A percentile compares a stretch with the other conserved stretches of the same genome.
Conservation (phyloP, 208 protist genomes). For the Naegleria fowleri region DNA sequence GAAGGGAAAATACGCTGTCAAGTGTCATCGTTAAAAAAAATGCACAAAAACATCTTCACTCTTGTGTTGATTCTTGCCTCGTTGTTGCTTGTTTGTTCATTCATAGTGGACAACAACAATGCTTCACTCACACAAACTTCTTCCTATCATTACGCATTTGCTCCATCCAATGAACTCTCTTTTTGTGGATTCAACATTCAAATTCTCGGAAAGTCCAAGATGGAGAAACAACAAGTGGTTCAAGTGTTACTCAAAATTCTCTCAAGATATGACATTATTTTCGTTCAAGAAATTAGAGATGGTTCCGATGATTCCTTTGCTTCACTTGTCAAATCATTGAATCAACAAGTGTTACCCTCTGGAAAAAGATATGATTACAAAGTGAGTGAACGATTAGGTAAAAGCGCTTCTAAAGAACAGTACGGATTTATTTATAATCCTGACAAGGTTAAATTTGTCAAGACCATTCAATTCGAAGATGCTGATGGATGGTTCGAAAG, state of each 20-base stretch:
- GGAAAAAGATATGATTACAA: background rate
- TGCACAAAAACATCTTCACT: too few relatives aligned
- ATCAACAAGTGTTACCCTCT: background rate
- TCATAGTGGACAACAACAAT: too few relatives aligned
- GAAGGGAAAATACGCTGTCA: too few relatives aligned
- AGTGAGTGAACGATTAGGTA: conserved; percentile 5
- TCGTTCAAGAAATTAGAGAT: conserved; percentile 22
- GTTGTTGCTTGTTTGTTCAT: too few relatives aligned
- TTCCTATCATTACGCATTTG: too few relatives aligned
- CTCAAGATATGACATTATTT: background rate
- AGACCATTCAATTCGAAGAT: background rate
- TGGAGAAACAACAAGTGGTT: background rate
- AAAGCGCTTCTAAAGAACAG: background rate
- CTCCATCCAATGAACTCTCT: background rate
- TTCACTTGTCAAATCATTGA: background rate
- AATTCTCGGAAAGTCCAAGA: background rate
- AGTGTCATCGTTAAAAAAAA: too few relatives aligned
- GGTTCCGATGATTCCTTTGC: background rate
- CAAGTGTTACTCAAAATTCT: background rate
- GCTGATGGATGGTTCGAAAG: background rate
- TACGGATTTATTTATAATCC: conserved; percentile 11
- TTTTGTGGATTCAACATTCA: conserved; percentile 20
- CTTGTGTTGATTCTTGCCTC: too few relatives aligned
- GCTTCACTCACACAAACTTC: too few relatives aligned
- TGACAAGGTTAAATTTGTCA: background rate